Evolutionary conservation across 164 flowering plant species (phyloP).

Genomic region (Chloranthus sessilifolius): DNA sequence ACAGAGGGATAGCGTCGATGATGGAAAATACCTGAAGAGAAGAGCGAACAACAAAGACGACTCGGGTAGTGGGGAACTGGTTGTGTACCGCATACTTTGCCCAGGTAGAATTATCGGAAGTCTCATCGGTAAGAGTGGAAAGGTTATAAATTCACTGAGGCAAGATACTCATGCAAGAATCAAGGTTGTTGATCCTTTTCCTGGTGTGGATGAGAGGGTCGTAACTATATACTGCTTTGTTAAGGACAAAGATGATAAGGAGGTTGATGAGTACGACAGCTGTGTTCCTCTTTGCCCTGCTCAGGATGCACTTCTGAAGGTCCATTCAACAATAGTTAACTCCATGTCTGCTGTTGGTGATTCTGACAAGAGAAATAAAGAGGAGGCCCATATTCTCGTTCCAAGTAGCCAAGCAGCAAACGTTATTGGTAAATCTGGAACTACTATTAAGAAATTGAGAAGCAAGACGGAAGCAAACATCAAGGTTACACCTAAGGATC

Average conservation of each 20-base stretch:
- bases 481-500: slow-evolving; percentile 65
- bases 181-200: slow-evolving; percentile 93
- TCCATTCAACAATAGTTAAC: slow-evolving; percentile 69
- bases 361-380: slow-evolving; percentile 50
- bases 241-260: slow-evolving; percentile 58
- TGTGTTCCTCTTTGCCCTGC: slow-evolving; percentile 77
- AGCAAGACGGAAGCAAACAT: slow-evolving; percentile 59
- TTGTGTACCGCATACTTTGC: slow-evolving; percentile 86
- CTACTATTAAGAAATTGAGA: slow-evolving; percentile 75
- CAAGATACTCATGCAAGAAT: slow-evolving; percentile 80
- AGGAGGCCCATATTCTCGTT: slow-evolving; percentile 76
- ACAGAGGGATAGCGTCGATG: slow-evolving; percentile 39
- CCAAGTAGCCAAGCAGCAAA: slow-evolving; percentile 94
- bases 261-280: slow-evolving; percentile 58
- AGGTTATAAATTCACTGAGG: slow-evolving; percentile 77
- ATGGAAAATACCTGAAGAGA: slow-evolving; percentile 27
- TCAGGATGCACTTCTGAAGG: slow-evolving; percentile 85
- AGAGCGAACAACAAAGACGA: slow-evolving; percentile 29
- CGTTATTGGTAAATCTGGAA: slow-evolving; percentile 87
- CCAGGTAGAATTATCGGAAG: slow-evolving; percentile 81
- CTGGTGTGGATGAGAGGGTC: slow-evolving; percentile 83
- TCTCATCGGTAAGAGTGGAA: slow-evolving; percentile 94
- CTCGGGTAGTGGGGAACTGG: slow-evolving; percentile 47
- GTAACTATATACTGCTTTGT: slow-evolving; percentile 70
- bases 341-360: slow-evolving; percentile 45